These are phyloP conservation scores for Lactarius akahatsu DNA, from an alignment of 768 basidiomycete species.

Conservation along the genomic window DNA sequence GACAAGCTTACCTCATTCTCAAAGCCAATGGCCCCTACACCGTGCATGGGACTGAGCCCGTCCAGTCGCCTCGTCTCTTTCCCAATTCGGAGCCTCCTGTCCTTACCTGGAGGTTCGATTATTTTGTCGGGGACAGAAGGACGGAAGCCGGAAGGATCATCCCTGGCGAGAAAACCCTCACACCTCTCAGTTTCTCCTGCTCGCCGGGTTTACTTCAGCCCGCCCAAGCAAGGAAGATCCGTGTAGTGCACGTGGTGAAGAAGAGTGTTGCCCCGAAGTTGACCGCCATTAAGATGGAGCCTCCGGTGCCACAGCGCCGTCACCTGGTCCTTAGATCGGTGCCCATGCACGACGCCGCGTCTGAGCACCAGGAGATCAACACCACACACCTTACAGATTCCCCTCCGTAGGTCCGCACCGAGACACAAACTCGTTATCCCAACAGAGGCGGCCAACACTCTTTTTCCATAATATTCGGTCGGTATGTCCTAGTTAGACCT, in stretches of 20 bases:
- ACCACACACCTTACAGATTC: background rate
- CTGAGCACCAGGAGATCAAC: background rate
- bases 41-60: slow-evolving; percentile 63
- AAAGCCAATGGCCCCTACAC: slow-evolving; percentile 75
- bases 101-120: slow-evolving; percentile 77
- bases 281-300: slow-evolving; percentile 57
- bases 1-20: slow-evolving; percentile 67
- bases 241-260: slow-evolving; percentile 67
- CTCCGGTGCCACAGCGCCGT: slow-evolving; percentile 35
- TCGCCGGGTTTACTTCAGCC: slow-evolving; percentile 65
- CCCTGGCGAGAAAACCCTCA: slow-evolving; percentile 68
- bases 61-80: slow-evolving; percentile 29
- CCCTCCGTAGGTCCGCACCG: background rate
- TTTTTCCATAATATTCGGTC: background rate
- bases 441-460: background rate
- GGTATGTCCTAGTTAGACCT: background rate
- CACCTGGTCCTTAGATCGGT: background rate
- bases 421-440: background rate
- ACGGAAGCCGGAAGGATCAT: slow-evolving; percentile 45
- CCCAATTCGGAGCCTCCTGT: slow-evolving; percentile 34
- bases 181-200: slow-evolving; percentile 73
- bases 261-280: slow-evolving; percentile 70
- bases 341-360: background rate
- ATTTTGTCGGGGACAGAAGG: slow-evolving; percentile 64
- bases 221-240: slow-evolving; percentile 62